Percentiles rank a stretch among this genome's conserved stretches.
Evolutionary conservation across 1,284 basidiomycete genomes (phyloP).

Genomic region (Ganoderma resinaceum): DNA sequence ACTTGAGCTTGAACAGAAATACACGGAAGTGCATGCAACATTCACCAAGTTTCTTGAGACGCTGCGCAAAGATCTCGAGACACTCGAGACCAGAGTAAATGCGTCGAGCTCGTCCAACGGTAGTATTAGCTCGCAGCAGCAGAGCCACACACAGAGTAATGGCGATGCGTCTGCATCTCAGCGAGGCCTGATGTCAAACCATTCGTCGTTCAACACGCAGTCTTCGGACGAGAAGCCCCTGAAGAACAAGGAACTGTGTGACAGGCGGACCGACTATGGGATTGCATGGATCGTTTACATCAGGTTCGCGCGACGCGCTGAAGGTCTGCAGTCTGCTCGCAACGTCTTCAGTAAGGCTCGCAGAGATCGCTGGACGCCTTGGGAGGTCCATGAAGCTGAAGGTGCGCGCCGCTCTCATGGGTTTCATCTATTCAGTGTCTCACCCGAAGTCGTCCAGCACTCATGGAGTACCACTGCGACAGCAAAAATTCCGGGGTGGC

Average conservation of each 20-base stretch:
- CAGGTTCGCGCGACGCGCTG: conserved; percentile 88
- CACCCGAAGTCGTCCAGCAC: conserved; percentile 54
- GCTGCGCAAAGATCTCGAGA: conserved; percentile 78
- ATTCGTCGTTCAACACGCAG: conserved; percentile 50
- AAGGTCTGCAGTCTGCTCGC: conserved; percentile 83
- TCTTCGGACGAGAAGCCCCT: conserved; percentile 53
- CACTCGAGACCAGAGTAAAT: conserved; percentile 60
- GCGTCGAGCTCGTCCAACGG: conserved; percentile 49
- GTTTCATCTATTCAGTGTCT: conserved; percentile 10
- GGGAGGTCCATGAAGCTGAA: conserved; percentile 94
- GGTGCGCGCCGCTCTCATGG: conserved; percentile 56
- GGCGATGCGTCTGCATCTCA: conserved; percentile 4
- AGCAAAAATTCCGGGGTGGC: conserved; percentile 88
- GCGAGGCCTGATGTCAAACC: conserved; percentile 30
- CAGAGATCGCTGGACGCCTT: conserved; percentile 85
- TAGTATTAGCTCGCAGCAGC: conserved; percentile 33
- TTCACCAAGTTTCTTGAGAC: conserved; percentile 78
- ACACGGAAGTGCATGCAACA: conserved; percentile 68
- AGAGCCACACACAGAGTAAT: conserved; percentile 10
- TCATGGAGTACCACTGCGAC: conserved; percentile 93
- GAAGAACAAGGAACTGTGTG: conserved; percentile 60
- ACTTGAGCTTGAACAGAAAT: conserved; percentile 74
- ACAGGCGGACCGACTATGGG: conserved; percentile 72
- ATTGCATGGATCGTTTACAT: conserved; percentile 89
- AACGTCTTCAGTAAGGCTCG: conserved; percentile 86